Base-by-base conservation (phyloP, 441 rosid genomes). In the Codiaeum variegatum region DNA sequence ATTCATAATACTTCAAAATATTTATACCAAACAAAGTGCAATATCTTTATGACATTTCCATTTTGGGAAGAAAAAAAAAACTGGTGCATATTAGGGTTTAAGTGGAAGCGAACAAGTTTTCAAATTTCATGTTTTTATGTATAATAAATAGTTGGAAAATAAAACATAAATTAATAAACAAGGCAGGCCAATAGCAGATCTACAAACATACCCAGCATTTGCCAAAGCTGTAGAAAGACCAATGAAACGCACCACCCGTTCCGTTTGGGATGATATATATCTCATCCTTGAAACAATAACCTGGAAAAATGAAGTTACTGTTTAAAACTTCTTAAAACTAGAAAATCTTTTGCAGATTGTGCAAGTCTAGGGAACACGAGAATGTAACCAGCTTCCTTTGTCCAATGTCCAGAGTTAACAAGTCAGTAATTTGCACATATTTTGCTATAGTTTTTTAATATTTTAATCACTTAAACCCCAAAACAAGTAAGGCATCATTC, bases 281-380 rank as follows among this genome's bases (percentile, higher is more conserved):
- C 99, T 89, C 99, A 96, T 96, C 79, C 99, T 91, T 64, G 99
- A 96, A 75, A 96, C 99, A 85, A 96, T 96, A 71, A 96, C 99
- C 99, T 96, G 82, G 49, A 84, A 72, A 76, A 36, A 72, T 68
- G 49, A 67, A 62, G 71, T 69, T 59, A 8, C 6, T 11, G n/a
- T 69, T 68, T 38, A 75, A n/a, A 31, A 54, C 23, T 55, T 69
- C 60, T 58, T 51, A 4, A 70, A 76, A 74, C 66, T 55, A 76
- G 44, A 16, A 24, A n/a, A 32, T 0, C 1, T 63, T 68, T 61
- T 21, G 69, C 51, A n/a, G 31, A 68, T 26, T 26, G 61, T 29
- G 61, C n/a, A 71, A 67, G 62, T 36, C 52, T 5, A 58, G 63
- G 74, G 5, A 42, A 26, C 4, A 34, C n/a, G 29, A 72, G n/a